Evolutionary conservation across 768 basidiomycete genomes (phyloP).

Genomic region (Coprinellus micaceus): DNA sequence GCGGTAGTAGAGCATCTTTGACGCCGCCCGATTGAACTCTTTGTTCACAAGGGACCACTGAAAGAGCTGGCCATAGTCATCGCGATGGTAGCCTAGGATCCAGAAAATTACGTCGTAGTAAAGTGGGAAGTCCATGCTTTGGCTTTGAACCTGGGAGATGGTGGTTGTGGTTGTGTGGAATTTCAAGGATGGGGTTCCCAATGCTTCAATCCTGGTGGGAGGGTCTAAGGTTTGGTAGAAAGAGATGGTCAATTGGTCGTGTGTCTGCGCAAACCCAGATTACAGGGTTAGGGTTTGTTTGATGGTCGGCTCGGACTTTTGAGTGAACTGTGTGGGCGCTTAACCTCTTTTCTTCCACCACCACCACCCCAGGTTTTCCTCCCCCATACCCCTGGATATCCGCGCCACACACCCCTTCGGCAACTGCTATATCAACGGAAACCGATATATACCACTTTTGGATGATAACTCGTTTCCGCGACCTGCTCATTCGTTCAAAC

Average conservation of each 20-base stretch:
- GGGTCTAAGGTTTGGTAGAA: no score
- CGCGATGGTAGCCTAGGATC: slow-evolving; percentile 28
- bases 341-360: no score
- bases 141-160: neutral
- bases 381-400: no score
- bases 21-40: slow-evolving; percentile 42
- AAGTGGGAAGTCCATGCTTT: slow-evolving; percentile 8
- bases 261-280: no score
- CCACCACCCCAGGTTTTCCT: no score
- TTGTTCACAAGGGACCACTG: slow-evolving; percentile 43
- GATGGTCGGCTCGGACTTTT: no score
- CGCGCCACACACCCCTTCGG: no score
- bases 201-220: no score
- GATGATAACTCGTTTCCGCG: slow-evolving; percentile 6
- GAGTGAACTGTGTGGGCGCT: no score
- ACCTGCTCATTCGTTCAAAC: neutral
- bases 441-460: neutral
- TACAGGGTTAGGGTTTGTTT: no score
- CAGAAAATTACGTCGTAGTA: slow-evolving; percentile 34
- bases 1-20: slow-evolving; percentile 41
- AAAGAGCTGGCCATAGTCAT: slow-evolving; percentile 35
- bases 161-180: neutral
- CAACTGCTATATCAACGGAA: neutral
- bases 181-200: no score
- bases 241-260: no score